phyloP scores from a whole-genome alignment of 148 eudicot genomes.

The Rhododendron simsii region DNA sequence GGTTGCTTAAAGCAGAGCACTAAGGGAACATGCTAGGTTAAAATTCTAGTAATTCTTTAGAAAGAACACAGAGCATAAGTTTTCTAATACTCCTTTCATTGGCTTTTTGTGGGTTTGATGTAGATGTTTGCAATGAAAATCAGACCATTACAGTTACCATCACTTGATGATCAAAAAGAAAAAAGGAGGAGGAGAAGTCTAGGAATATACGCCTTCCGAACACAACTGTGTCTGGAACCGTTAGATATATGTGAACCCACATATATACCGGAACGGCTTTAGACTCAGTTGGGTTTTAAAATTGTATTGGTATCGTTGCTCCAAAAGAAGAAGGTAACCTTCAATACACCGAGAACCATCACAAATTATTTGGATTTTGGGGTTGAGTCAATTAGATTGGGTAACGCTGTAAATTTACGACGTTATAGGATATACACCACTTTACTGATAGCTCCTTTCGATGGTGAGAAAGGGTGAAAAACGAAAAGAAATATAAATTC shows the following conservation, averaged over 20 bases:
- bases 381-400: neutral
- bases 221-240: too few species aligned
- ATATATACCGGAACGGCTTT: too few species aligned
- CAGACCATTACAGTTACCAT: neutral
- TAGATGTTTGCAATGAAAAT: neutral
- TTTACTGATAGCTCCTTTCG: neutral
- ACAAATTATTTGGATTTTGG: too few species aligned
- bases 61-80: neutral
- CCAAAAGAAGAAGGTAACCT: neutral
- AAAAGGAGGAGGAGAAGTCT: too few species aligned
- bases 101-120: neutral
- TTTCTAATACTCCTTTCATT: neutral
- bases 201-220: too few species aligned
- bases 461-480: neutral
- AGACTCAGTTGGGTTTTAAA: too few species aligned
- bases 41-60: neutral
- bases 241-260: too few species aligned
- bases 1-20: neutral
- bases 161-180: neutral
- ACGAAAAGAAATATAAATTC: neutral
- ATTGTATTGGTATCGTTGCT: too few species aligned
- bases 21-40: neutral
- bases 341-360: neutral
- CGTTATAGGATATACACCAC: neutral
- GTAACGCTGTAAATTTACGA: neutral